These are phyloP conservation scores for Logfia minima DNA, from an alignment of 129 eudicot genomes.

Conservation along the genomic window DNA sequence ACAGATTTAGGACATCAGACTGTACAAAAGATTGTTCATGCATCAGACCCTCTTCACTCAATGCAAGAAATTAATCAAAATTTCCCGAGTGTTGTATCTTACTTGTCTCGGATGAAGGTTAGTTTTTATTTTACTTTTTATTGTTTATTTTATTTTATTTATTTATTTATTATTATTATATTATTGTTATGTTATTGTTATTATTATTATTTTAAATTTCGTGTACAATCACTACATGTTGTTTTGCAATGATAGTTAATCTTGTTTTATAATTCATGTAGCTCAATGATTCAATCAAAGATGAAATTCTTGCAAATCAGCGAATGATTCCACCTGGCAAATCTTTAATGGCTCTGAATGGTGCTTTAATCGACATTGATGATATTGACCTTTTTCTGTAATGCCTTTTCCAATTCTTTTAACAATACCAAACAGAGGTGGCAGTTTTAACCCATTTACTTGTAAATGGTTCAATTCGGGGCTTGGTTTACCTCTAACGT, in stretches of 20 bases:
- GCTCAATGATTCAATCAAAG: slow-evolving; percentile 93
- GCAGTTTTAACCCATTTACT: not conserved
- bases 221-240: slow-evolving; percentile 8
- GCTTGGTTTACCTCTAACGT: not conserved
- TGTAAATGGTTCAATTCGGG: not conserved
- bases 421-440: too few relatives aligned
- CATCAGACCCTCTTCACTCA: slow-evolving; percentile 94
- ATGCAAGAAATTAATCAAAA: slow-evolving; percentile 97
- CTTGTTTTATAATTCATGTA: slow-evolving; percentile 36
- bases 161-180: not conserved
- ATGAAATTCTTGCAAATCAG: slow-evolving; percentile 93
- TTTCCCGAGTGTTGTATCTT: slow-evolving; percentile 95
- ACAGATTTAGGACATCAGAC: slow-evolving; percentile 98
- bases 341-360: slow-evolving; percentile 96
- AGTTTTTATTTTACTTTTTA: too few relatives aligned
- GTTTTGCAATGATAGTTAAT: slow-evolving; percentile 24
- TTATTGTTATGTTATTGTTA: too few relatives aligned
- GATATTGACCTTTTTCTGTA: slow-evolving; percentile 94
- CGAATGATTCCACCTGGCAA: slow-evolving; percentile 98
- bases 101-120: slow-evolving; percentile 95
- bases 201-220: not conserved
- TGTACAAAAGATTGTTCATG: slow-evolving; percentile 91
- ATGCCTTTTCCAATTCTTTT: slow-evolving; percentile 34
- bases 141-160: too few relatives aligned
- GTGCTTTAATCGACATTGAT: slow-evolving; percentile 88